These are phyloP conservation scores for Eimeria necatrix DNA, from an alignment of 169 alveolate genomes.

Conservation along the genomic window DNA sequence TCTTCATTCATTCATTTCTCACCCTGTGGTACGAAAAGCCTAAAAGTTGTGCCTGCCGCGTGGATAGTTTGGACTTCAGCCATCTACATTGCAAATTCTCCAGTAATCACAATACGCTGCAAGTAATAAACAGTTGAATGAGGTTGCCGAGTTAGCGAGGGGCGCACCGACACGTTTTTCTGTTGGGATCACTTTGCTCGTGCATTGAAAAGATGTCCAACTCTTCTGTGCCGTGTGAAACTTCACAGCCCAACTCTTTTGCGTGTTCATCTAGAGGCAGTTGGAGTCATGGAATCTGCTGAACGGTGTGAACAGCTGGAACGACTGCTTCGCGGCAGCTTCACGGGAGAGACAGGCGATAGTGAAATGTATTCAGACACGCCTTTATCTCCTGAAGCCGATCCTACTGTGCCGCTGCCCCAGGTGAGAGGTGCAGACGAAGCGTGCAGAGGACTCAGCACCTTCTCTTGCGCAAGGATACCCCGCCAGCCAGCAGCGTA, in stretches of 20 bases:
- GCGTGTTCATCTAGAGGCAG: conserved; percentile 59
- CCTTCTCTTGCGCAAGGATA: conserved; percentile 43
- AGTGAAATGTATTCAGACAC: conserved; percentile 6
- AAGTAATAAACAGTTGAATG: too few species aligned
- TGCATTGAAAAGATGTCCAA: neutral
- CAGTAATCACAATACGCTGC: too few species aligned
- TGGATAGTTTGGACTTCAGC: too few species aligned
- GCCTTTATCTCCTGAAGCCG: neutral
- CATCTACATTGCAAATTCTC: too few species aligned
- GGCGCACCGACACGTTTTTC: too few species aligned
- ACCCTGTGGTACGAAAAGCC: conserved; percentile 47
- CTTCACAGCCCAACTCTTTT: conserved; percentile 70
- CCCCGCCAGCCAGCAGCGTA: neutral
- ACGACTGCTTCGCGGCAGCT: conserved; percentile 54
- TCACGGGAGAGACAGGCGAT: neutral
- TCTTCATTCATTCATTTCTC: conserved; percentile 59
- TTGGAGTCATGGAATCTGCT: conserved; percentile 53
- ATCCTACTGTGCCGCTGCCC: neutral
- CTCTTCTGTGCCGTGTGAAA: neutral
- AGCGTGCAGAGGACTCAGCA: conserved; percentile 66
- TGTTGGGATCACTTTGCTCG: neutral
- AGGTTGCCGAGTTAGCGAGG: too few species aligned
- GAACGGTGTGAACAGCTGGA: conserved; percentile 54
- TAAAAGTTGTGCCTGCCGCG: too few species aligned
- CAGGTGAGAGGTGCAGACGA: conserved; percentile 70